Base-by-base conservation (phyloP, 768 basidiomycete genomes). In the Kwoniella sp. region DNA sequence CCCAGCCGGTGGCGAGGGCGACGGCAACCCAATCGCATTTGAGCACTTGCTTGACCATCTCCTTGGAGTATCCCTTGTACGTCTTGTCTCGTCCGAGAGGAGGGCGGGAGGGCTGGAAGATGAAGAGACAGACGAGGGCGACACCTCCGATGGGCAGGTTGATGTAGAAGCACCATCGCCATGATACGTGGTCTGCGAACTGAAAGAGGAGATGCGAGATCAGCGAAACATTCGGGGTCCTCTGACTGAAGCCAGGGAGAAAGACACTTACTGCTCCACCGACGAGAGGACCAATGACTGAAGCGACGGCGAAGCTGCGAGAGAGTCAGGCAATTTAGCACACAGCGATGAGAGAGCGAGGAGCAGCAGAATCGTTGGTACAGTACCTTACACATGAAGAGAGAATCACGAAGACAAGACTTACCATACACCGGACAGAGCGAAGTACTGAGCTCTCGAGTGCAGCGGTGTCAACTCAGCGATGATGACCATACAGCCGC, bases 101-200 rank as follows among this genome's bases (percentile, higher is more conserved):
- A 20, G 79, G 74, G 5, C 63, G 47, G 9, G 61, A 31, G 22
- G 74, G 74, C 45, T 71, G 72, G 63, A 72, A 72, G 47, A 78
- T 23, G 48, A 67, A 29, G 26, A 80, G 54, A 47, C 66, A 65
- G 23, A 64, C 66, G 45, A 77, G 29, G 38, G 75, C 75, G 50
- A 80, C 41, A 22, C 77, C 79, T 55, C 79, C 78, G 63, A 77
- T 58, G 5, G 61, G 75, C n/a, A 77, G 63, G 65, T 82, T 82
- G 61, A 83, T 84, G 75, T 83, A 84, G 73, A 84, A 85, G 52
- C 83, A 71, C 84, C 84, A 85, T 67, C 84, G 73, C 84, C 84
- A 85, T 7, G 79, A 53, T 8, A 82, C 68, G 47, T 84, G 79
- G 67, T 83, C 82, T 3, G 84, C 38, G 31, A 48, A 59, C 26